Percentiles rank a stretch among this genome's conserved stretches.
phyloP scores from a whole-genome alignment of 2,329 filamentous ascomycete genomes.

The Diplodia intermedia region DNA sequence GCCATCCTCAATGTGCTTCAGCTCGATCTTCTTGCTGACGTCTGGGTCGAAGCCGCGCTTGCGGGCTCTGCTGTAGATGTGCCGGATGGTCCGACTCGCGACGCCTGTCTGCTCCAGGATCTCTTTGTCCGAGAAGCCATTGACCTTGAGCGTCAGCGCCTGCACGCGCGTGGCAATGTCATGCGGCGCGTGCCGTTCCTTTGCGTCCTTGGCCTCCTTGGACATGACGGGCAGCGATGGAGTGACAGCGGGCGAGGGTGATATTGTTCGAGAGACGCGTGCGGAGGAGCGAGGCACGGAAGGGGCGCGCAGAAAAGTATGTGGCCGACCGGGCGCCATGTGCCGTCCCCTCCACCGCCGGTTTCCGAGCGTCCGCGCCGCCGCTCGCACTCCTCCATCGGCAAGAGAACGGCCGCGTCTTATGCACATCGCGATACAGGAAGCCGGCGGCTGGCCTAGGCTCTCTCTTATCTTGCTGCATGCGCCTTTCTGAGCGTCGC shows the following conservation, averaged over 20 bases:
- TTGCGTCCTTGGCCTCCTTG: slow-evolving; percentile 26
- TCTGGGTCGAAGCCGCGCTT: slow-evolving; percentile 33
- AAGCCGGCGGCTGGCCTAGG: not conserved
- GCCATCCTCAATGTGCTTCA: slow-evolving; percentile 30
- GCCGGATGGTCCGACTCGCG: slow-evolving; percentile 31
- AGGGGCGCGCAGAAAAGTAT: slow-evolving; percentile 3
- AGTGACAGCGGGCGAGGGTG: slow-evolving; percentile 10
- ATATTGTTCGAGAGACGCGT: slow-evolving; percentile 26
- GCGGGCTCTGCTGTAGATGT: slow-evolving; percentile 32
- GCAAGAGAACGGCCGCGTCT: slow-evolving; percentile 17
- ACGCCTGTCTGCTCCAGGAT: slow-evolving; percentile 33
- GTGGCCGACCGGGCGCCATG: slow-evolving; percentile 12
- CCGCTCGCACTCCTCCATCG: not conserved
- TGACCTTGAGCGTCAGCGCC: slow-evolving; percentile 33
- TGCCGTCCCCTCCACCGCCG: not conserved
- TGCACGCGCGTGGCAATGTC: slow-evolving; percentile 33
- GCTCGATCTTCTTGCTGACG: slow-evolving; percentile 30
- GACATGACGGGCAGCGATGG: slow-evolving; percentile 17
- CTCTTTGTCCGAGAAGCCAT: slow-evolving; percentile 33
- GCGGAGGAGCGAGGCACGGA: slow-evolving; percentile 20
- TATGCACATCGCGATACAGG: not conserved
- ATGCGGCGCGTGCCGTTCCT: slow-evolving; percentile 31
- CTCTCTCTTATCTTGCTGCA: slow-evolving; percentile 1
- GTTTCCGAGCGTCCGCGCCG: slow-evolving; percentile 1
- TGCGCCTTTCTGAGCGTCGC: too few species aligned